A percentile compares a stretch with the other conserved stretches of the same genome.
These are phyloP conservation scores for Azolla pinnata DNA, from an alignment of 75 land plant species.

Conservation along the genomic window DNA sequence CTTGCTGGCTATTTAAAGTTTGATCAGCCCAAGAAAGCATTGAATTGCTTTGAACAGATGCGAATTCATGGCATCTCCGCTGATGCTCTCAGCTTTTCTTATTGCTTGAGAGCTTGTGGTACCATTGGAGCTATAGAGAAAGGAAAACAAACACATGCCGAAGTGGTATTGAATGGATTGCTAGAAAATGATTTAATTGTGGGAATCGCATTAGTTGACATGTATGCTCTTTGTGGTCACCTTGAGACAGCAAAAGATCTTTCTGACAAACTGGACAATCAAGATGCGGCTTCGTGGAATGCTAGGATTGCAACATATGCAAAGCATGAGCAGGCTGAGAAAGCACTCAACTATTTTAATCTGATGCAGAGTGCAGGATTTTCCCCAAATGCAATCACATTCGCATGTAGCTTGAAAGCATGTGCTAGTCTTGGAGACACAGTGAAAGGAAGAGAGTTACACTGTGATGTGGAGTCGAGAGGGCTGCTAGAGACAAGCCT, in stretches of 20 bases:
- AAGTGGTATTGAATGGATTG: neutral
- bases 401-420: slow-evolving; percentile 9
- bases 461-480: slow-evolving; percentile 8
- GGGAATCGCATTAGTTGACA: slow-evolving; percentile 9
- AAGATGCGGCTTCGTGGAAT: slow-evolving; percentile 16
- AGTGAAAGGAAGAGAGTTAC: slow-evolving; percentile 6
- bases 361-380: neutral
- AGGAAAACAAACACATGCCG: neutral
- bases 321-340: slow-evolving; percentile 9
- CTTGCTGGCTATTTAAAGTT: slow-evolving; percentile 27
- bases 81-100: neutral
- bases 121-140: neutral
- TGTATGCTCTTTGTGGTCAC: slow-evolving; percentile 14
- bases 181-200: slow-evolving; percentile 10
- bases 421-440: slow-evolving; percentile 9
- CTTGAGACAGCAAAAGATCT: slow-evolving; percentile 9
- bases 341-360: slow-evolving; percentile 8
- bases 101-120: neutral
- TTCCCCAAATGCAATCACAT: slow-evolving; percentile 14
- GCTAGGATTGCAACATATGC: slow-evolving; percentile 18
- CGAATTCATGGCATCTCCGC: neutral
- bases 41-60: neutral
- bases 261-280: slow-evolving; percentile 9
- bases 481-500: no score
- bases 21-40: slow-evolving; percentile 11